Evolutionary conservation across 2,329 filamentous ascomycete genomes (phyloP).

Genomic region (Cordyceps pruinosa): DNA sequence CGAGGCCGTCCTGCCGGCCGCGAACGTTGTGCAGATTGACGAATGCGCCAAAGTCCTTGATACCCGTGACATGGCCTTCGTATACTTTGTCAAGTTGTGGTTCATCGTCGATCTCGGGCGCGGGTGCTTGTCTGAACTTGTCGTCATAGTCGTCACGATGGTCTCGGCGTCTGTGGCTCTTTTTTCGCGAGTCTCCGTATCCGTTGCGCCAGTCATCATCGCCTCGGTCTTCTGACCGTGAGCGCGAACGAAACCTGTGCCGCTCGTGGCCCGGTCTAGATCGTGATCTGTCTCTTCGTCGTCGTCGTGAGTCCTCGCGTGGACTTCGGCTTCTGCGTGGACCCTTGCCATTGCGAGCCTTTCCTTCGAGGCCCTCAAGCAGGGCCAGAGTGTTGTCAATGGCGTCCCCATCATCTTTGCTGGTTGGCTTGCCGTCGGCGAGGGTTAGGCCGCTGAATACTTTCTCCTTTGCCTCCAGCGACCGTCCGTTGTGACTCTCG

Average conservation of each 20-base stretch:
- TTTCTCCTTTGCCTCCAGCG: conserved; percentile 65
- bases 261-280: conserved; percentile 34
- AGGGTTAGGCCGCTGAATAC: conserved; percentile 88
- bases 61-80: conserved; percentile 77
- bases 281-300: conserved; percentile 34
- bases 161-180: conserved; percentile 32
- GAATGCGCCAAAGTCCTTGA: conserved; percentile 95
- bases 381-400: conserved; percentile 91
- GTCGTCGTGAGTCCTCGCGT: conserved; percentile 39
- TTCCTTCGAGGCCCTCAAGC: conserved; percentile 76
- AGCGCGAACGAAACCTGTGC: conserved; percentile 30
- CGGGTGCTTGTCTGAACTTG: conserved; percentile 57
- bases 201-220: conserved; percentile 41
- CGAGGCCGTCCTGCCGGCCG: conserved; percentile 85
- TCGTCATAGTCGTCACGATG: conserved; percentile 46
- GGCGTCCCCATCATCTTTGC: conserved; percentile 46
- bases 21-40: conserved; percentile 83
- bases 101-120: conserved; percentile 70
- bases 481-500: conserved; percentile 35
- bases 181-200: conserved; percentile 24
- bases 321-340: conserved; percentile 54
- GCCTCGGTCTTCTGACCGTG: conserved; percentile 31
- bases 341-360: conserved; percentile 44
- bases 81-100: conserved; percentile 85
- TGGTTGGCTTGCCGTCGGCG: conserved; percentile 60